Evolutionary conservation across 306 rosid genomes (phyloP).

Genomic region (Astragalus membranaceus): DNA sequence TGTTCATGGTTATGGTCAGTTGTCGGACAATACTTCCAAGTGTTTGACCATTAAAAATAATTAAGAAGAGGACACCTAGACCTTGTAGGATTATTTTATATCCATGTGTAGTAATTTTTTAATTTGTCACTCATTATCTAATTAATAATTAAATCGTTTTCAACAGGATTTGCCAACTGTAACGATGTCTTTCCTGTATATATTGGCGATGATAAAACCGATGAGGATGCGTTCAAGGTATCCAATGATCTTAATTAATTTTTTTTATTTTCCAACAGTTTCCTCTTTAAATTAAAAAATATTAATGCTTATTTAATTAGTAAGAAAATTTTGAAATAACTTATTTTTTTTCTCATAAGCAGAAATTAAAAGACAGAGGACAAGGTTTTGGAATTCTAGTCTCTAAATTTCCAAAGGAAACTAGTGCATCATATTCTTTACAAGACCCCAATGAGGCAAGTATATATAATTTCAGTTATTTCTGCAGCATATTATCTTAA

Average conservation of each 20-base stretch:
- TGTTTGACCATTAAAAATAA: constrained; percentile 8
- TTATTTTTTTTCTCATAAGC: constrained; percentile 3
- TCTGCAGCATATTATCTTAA: not conserved
- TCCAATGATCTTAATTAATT: constrained; percentile 17
- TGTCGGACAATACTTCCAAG: constrained; percentile 18
- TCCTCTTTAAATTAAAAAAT: not conserved
- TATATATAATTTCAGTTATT: not conserved
- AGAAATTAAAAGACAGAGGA: constrained; percentile 80
- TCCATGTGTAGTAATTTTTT: not conserved
- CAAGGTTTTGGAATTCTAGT: constrained; percentile 96
- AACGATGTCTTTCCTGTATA: constrained; percentile 79
- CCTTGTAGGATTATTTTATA: constrained; percentile 13
- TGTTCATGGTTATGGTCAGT: not conserved
- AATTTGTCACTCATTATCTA: constrained; percentile 14
- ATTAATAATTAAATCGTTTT: constrained; percentile 28
- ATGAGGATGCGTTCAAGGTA: constrained; percentile 99
- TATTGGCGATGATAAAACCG: constrained; percentile 92
- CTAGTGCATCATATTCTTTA: constrained; percentile 77
- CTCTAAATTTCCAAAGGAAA: constrained; percentile 82
- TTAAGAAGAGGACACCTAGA: constrained; percentile 6
- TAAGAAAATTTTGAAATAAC: no score
- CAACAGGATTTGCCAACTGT: constrained; percentile 74
- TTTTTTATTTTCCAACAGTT: not conserved
- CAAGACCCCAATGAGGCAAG: constrained; percentile 94
- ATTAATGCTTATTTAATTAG: not conserved